These are phyloP conservation scores for Arctium lappa DNA, from an alignment of 129 eudicot species.

Conservation along the genomic window DNA sequence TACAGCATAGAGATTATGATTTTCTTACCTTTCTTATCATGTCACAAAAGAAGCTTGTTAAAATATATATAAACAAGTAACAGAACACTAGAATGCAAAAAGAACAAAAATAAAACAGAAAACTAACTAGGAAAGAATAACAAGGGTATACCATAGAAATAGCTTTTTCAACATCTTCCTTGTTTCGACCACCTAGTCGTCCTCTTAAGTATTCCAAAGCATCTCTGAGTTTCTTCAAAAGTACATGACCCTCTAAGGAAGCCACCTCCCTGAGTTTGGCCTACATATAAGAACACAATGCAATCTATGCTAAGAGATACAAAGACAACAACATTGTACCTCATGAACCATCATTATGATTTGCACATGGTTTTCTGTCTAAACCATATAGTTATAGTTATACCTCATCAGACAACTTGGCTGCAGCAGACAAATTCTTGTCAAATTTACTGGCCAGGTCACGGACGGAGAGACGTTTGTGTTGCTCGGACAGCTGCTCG, in stretches of 20 bases:
- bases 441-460: constrained; percentile 95
- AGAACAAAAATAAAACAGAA: background rate
- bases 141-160: constrained; percentile 72
- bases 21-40: background rate
- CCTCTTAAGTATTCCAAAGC: constrained; percentile 87
- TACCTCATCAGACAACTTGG: constrained; percentile 84
- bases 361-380: background rate
- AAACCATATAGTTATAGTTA: background rate
- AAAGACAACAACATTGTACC: background rate
- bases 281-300: constrained; percentile 37
- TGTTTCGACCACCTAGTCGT: constrained; percentile 68
- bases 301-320: background rate
- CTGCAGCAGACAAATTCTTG: constrained; percentile 91
- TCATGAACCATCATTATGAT: background rate
- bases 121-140: background rate
- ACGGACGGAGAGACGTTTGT: constrained; percentile 91
- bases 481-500: constrained; percentile 74
- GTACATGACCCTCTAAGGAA: constrained; percentile 96
- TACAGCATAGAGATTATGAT: background rate
- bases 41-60: background rate
- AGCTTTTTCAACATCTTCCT: constrained; percentile 90
- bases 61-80: background rate
- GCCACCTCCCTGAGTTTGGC: constrained; percentile 88
- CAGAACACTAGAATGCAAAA: background rate
- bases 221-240: constrained; percentile 94